Evolutionary conservation across 306 rosid genomes (phyloP), one percentile per base, ranked within the genome.

Genomic region (Rosa lucieae): DNA sequence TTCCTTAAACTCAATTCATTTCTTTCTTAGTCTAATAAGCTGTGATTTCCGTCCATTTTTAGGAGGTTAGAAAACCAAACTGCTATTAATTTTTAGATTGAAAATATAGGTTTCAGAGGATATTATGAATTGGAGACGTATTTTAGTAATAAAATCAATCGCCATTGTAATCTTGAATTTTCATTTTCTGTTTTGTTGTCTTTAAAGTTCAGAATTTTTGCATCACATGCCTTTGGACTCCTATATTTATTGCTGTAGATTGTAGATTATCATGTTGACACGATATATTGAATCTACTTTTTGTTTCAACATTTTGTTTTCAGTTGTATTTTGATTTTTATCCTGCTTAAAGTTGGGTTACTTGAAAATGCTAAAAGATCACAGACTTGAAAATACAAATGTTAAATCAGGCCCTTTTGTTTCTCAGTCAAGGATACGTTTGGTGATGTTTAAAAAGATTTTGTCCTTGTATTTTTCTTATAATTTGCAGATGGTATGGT

Each of bases 1-100:
- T 59, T 80, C 74, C 79, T 59, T 15, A 75, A 75, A 71, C 87
- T 83, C 74, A 29, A 48, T 78, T 79, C 77, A n/a, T 18, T 40
- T 77, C 12, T 82, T 81, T 80, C 55, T 37, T 66, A 13, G 40
- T 11, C 47, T 76, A 39, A 55, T 9, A 17, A 29, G 15, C 18
- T 17, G 11, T 29, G 3, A 26, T 15, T 44, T 47, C 63, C 21
- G 20, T 62, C 52, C 9, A 4, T 10, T 48, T 43, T 59, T n/a
- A 23, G 63, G 53, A 46, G 2, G 10, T 26, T 13, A 29, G 35
- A 71, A 32, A 21, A 7, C 23, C 9, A 18, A 21, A 58, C 14
- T 58, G 35, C 65, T 21, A 58, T 10, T 9, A 58, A 67, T 18
- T 11, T 37, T 15, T 55, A 37, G 39, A 74, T 40, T 13, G 46